Conservation (phyloP, 1,284 basidiomycete genomes). For the Tylopilus sp. region DNA sequence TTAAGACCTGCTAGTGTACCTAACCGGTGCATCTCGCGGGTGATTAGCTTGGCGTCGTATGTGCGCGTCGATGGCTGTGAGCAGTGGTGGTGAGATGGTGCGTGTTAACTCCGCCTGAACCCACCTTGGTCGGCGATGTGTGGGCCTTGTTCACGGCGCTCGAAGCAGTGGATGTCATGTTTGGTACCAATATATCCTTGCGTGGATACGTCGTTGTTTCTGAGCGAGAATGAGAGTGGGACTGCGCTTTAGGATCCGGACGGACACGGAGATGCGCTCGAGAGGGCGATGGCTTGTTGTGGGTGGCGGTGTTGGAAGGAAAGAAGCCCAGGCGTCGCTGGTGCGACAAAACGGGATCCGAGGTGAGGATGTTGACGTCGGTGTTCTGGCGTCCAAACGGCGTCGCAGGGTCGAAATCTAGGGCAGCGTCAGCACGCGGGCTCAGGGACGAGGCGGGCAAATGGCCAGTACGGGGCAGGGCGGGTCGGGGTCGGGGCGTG, state of each 20-base stretch:
- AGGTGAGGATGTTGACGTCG: slow-evolving; percentile 7
- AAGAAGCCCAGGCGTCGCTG: slow-evolving; percentile 26
- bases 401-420: slow-evolving; percentile 14
- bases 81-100: slow-evolving; percentile 6
- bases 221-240: slow-evolving; percentile 14
- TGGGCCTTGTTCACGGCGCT: slow-evolving; percentile 32
- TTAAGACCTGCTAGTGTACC: slow-evolving; percentile 55
- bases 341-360: slow-evolving; percentile 17
- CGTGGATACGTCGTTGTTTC: slow-evolving; percentile 14
- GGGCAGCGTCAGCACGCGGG: slow-evolving; percentile 11
- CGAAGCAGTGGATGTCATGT: slow-evolving; percentile 29
- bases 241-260: slow-evolving; percentile 12
- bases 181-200: slow-evolving; percentile 9
- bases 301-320: slow-evolving; percentile 17
- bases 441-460: slow-evolving; percentile 11
- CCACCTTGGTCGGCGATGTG: slow-evolving; percentile 71
- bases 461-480: slow-evolving; percentile 16
- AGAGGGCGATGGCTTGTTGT: slow-evolving; percentile 15
- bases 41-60: slow-evolving; percentile 70
- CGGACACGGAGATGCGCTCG: slow-evolving; percentile 2
- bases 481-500: slow-evolving; percentile 20
- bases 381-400: slow-evolving; percentile 9
- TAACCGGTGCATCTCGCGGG: slow-evolving; percentile 76
- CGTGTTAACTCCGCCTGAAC: slow-evolving; percentile 26
- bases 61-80: slow-evolving; percentile 58